A percentile compares a stretch with the other conserved stretches of the same genome.
Conservation (phyloP, 164 flowering plant species). For the Stephania japonica region DNA sequence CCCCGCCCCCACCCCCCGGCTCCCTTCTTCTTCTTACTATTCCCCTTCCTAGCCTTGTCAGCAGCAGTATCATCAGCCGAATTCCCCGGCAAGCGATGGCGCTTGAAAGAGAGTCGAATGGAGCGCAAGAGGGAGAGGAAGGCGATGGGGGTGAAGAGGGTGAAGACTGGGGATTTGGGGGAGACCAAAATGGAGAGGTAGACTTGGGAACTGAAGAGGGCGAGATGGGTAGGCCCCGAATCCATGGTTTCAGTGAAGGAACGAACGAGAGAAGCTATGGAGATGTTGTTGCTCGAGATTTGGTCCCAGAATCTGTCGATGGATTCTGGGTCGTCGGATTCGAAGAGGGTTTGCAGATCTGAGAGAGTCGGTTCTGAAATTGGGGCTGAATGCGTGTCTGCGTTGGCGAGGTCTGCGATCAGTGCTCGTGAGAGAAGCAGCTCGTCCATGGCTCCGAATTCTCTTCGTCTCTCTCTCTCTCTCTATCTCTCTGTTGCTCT, state of each 20-base stretch:
- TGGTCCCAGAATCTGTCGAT: constrained; percentile 35
- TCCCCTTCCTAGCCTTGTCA: not conserved
- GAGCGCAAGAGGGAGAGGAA: constrained; percentile 70
- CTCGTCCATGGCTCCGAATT: constrained; percentile 11
- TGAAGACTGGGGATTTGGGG: constrained; percentile 71
- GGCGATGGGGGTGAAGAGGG: constrained; percentile 72
- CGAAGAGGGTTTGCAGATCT: constrained; percentile 47
- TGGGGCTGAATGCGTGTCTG: constrained; percentile 18
- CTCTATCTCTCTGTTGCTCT: not conserved
- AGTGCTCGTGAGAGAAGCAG: constrained; percentile 29
- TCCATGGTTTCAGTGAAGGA: constrained; percentile 61
- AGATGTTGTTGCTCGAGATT: constrained; percentile 45
- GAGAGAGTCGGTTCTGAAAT: constrained; percentile 45
- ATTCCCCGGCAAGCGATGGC: not conserved
- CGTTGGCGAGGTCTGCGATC: constrained; percentile 35
- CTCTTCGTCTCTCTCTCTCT: too few relatives aligned
- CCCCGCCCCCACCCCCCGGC: constrained; percentile 18
- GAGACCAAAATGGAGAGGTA: constrained; percentile 64
- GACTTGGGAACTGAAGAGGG: constrained; percentile 53
- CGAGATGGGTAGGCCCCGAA: constrained; percentile 21
- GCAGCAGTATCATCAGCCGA: not conserved
- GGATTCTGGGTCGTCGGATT: constrained; percentile 18
- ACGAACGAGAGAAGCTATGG: constrained; percentile 36
- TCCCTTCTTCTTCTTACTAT: constrained; percentile 29
- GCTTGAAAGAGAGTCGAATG: constrained; percentile 54